Evolutionary conservation across 306 rosid genomes (phyloP).

Genomic region (Prunus campanulata): DNA sequence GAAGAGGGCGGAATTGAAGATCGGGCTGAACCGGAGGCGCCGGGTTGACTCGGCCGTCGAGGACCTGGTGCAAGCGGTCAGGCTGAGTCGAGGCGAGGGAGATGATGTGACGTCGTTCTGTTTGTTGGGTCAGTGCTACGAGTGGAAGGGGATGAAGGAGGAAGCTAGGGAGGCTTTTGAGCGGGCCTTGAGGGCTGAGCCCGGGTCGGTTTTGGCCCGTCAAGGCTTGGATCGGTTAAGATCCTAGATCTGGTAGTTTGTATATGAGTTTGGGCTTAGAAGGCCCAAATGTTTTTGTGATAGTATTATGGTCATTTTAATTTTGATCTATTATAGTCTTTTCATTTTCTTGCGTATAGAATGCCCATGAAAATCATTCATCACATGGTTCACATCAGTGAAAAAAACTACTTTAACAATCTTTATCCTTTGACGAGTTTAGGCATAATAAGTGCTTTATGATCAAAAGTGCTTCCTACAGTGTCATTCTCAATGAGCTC

Average conservation of each 20-base stretch:
- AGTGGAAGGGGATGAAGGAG: conserved; percentile 47
- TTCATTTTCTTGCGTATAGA: no score
- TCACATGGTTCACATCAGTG: no score
- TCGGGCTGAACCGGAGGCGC: conserved; percentile 45
- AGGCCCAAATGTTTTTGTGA: neutral
- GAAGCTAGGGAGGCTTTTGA: conserved; percentile 45
- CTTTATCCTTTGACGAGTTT: no score
- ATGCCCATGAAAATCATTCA: no score
- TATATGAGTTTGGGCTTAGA: neutral
- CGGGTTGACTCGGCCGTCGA: conserved; percentile 64
- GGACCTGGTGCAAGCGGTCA: conserved; percentile 46
- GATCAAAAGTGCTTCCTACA: no score
- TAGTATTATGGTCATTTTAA: no score
- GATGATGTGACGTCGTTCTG: conserved; percentile 34
- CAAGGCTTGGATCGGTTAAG: conserved; percentile 35
- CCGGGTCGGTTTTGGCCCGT: conserved; percentile 36
- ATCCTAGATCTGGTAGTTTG: neutral
- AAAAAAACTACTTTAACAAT: no score
- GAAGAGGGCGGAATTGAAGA: conserved; percentile 55
- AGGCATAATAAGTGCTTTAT: no score
- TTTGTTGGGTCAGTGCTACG: conserved; percentile 62
- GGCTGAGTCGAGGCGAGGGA: conserved; percentile 16
- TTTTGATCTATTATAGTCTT: no score
- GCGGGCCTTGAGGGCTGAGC: conserved; percentile 38
- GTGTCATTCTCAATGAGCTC: no score